Percentiles rank a stretch among this genome's conserved stretches.
Conservation (phyloP, 371 early-diverging fungal genomes). For the Mucor velutinosus region DNA sequence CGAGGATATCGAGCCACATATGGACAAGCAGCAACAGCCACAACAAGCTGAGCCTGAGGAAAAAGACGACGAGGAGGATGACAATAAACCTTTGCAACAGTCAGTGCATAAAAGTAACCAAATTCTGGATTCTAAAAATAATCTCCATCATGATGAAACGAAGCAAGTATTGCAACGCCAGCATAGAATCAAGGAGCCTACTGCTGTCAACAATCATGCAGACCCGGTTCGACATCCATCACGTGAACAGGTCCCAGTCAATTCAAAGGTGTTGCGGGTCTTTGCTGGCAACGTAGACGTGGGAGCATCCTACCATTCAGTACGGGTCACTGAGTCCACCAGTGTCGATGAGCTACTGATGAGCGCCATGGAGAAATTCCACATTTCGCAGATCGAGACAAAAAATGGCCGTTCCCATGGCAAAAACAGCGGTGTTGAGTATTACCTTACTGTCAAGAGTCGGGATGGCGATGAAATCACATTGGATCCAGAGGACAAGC, state of each 20-base stretch:
- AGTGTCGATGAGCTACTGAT: conserved; percentile 47
- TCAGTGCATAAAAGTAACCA: background rate
- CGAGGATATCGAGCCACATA: background rate
- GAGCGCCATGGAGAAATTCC: conserved; percentile 51
- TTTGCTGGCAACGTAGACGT: conserved; percentile 59
- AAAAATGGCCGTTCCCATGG: conserved; percentile 16
- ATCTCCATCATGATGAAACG: background rate
- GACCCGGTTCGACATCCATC: background rate
- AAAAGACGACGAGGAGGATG: background rate
- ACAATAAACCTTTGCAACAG: background rate
- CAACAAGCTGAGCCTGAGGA: background rate
- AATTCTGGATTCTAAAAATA: conserved; percentile 3
- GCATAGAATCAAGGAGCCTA: background rate
- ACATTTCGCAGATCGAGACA: conserved; percentile 35
- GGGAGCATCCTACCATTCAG: conserved; percentile 55
- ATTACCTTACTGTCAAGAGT: conserved; percentile 45
- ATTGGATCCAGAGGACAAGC: conserved; percentile 52
- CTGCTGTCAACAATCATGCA: conserved; percentile 13
- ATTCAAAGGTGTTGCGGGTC: conserved; percentile 34
- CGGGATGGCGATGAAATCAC: conserved; percentile 42
- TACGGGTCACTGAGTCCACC: conserved; percentile 45
- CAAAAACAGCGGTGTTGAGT: conserved; percentile 46
- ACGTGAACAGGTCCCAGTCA: conserved; percentile 11
- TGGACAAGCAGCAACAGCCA: background rate
- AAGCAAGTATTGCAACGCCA: background rate